These are phyloP conservation scores for Sphagnum contortum DNA, from an alignment of 225 moss, liverwort and hornwort genomes.

Conservation along the genomic window DNA sequence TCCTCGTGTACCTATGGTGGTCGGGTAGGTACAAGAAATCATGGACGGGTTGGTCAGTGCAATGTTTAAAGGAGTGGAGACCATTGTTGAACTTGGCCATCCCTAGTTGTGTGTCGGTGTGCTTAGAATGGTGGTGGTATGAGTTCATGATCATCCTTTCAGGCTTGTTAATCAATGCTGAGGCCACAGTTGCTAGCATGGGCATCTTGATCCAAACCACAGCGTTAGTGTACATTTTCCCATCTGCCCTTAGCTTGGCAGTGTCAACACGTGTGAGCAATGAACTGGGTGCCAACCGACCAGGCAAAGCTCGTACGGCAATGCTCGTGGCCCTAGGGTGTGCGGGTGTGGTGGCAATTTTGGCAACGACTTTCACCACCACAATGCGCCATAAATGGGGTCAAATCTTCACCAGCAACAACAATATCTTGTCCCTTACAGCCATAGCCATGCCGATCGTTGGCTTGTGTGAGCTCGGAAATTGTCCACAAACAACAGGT, in stretches of 20 bases:
- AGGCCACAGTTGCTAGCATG: conserved; percentile 85
- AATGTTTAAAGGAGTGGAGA: conserved; percentile 65
- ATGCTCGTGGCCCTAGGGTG: conserved; percentile 60
- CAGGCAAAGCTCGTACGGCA: conserved; percentile 62
- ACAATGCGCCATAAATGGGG: conserved; percentile 80
- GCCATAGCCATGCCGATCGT: conserved; percentile 68
- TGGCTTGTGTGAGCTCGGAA: conserved; percentile 91
- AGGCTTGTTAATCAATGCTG: conserved; percentile 65
- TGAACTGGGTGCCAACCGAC: conserved; percentile 82
- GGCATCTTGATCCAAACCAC: conserved; percentile 93
- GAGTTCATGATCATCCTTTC: conserved; percentile 89
- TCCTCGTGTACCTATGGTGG: conserved; percentile 47
- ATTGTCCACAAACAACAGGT: conserved; percentile 91
- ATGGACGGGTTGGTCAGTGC: conserved; percentile 53
- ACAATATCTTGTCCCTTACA: conserved; percentile 67
- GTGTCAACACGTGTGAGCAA: conserved; percentile 91
- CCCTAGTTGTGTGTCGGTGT: conserved; percentile 80
- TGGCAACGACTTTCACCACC: conserved; percentile 66
- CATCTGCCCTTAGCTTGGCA: conserved; percentile 70
- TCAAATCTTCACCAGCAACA: conserved; percentile 61
- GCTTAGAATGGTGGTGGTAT: conserved; percentile 99
- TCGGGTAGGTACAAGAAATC: conserved; percentile 68
- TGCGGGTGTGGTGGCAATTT: conserved; percentile 52
- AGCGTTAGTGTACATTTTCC: conserved; percentile 83
- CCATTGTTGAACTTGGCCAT: conserved; percentile 68